Conservation (phyloP, 2,329 filamentous ascomycete species). For the Fusarium compactum region DNA sequence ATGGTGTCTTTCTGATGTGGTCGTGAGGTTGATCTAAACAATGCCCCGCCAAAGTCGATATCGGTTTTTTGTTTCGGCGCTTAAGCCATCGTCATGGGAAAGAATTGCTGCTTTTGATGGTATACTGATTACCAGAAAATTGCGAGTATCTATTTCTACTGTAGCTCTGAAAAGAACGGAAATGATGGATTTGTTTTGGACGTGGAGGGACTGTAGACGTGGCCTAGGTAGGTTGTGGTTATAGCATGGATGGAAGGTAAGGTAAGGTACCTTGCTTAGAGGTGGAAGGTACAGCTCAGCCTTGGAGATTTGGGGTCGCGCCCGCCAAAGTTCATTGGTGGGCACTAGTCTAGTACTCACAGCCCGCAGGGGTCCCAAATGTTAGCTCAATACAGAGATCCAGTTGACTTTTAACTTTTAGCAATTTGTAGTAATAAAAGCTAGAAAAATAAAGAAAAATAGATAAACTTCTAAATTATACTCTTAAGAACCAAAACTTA, state of each 20-base stretch:
- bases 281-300: constrained; percentile 23
- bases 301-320: constrained; percentile 30
- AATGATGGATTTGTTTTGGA: constrained; percentile 22
- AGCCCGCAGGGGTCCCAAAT: too few species aligned
- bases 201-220: constrained; percentile 25
- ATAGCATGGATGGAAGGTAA: not conserved
- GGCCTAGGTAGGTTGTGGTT: constrained; percentile 11
- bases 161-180: not conserved
- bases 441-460: too few species aligned
- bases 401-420: too few species aligned
- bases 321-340: constrained; percentile 42
- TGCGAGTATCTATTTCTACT: not conserved
- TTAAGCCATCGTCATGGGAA: constrained; percentile 35
- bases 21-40: constrained; percentile 38
- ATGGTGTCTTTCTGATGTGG: constrained; percentile 50
- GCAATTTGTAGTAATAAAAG: too few species aligned
- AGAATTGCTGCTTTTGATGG: constrained; percentile 10
- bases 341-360: not conserved
- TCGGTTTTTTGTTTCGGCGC: constrained; percentile 18
- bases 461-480: too few species aligned
- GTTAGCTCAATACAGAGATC: too few species aligned
- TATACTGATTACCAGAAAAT: not conserved
- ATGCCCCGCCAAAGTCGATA: constrained; percentile 43
- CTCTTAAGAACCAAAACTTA: too few species aligned
- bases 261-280: not conserved